A percentile compares a stretch with the other conserved stretches of the same genome.
Conservation (phyloP, 1,284 basidiomycete species). For the Afroboletus lepidellus region DNA sequence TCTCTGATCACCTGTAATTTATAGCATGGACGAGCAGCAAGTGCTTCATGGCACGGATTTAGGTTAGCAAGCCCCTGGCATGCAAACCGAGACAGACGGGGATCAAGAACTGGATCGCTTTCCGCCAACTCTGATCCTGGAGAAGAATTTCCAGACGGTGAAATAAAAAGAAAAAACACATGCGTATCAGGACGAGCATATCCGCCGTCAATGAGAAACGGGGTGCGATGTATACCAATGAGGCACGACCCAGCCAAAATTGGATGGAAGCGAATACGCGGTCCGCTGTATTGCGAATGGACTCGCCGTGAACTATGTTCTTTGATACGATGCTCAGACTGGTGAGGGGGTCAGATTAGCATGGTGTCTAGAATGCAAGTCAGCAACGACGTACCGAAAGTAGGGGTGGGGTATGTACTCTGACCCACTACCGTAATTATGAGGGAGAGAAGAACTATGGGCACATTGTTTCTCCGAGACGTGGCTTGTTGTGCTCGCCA, state of each 20-base stretch:
- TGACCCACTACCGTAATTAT: background rate
- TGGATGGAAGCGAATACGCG: background rate
- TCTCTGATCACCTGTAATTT: background rate
- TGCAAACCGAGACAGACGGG: background rate
- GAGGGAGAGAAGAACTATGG: background rate
- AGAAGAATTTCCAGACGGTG: background rate
- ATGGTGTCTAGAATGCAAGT: background rate
- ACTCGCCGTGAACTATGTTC: background rate
- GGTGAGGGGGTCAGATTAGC: background rate
- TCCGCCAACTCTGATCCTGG: conserved; percentile 4
- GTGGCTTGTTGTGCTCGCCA: background rate
- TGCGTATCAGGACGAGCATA: background rate
- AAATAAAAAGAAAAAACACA: conserved; percentile 16
- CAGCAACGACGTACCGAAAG: background rate
- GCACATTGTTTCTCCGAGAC: background rate
- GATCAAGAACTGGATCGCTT: background rate
- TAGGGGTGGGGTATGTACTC: background rate
- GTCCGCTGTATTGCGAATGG: background rate
- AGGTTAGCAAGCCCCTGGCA: background rate
- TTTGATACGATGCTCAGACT: background rate
- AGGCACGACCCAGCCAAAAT: background rate
- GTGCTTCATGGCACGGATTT: background rate
- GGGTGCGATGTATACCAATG: background rate
- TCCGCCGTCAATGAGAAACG: background rate
- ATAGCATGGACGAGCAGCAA: background rate